phyloP scores from a whole-genome alignment of 1,284 basidiomycete genomes.

The Sphagnurus paluster region DNA sequence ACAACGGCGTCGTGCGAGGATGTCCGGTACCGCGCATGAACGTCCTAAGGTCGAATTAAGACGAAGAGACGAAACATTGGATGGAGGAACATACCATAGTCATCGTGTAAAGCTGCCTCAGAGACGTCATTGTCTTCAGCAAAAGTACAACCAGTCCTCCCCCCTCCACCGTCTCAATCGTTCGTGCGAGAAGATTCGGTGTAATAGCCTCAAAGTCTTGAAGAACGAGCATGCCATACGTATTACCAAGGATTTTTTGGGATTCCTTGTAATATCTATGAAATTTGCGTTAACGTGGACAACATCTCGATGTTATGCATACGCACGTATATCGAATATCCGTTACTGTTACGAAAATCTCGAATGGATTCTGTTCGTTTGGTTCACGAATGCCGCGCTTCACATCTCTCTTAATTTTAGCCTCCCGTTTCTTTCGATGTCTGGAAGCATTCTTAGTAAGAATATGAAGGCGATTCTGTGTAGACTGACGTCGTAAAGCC shows the following conservation, averaged over 20 bases:
- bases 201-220: slow-evolving; percentile 99
- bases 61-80: neutral
- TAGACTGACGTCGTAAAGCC: slow-evolving; percentile 82
- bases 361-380: slow-evolving; percentile 96
- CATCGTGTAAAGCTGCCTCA: slow-evolving; percentile 94
- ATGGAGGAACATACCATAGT: slow-evolving; percentile 75
- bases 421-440: slow-evolving; percentile 96
- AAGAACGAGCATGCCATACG: slow-evolving; percentile 96
- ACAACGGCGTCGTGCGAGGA: slow-evolving; percentile 88
- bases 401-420: slow-evolving; percentile 92
- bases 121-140: slow-evolving; percentile 93
- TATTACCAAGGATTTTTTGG: slow-evolving; percentile 95
- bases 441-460: slow-evolving; percentile 38
- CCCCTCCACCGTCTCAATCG: slow-evolving; percentile 98
- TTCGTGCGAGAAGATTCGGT: slow-evolving; percentile 94
- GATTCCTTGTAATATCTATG: slow-evolving; percentile 82
- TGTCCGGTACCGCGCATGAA: slow-evolving; percentile 91
- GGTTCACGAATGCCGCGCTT: slow-evolving; percentile 93
- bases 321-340: slow-evolving; percentile 95
- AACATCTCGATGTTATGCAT: neutral
- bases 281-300: slow-evolving; percentile 1
- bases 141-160: slow-evolving; percentile 92
- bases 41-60: slow-evolving; percentile 61
- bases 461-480: neutral
- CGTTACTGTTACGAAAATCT: slow-evolving; percentile 98